Conservation (phyloP, 495 filamentous ascomycete genomes). For the Xylaria curta region DNA sequence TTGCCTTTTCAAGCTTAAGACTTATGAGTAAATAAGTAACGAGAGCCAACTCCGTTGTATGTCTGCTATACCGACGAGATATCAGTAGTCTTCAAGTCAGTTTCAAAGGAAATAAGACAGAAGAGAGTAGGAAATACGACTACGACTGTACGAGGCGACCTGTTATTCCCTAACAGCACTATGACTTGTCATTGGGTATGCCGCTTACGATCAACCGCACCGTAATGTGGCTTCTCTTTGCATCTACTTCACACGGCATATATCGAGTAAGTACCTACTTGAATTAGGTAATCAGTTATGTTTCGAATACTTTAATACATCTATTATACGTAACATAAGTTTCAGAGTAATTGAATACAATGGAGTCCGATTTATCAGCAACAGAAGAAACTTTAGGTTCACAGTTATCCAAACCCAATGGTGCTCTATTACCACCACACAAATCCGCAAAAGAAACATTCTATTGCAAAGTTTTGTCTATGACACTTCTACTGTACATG, state of each 20-base stretch:
- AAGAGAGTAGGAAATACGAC: background rate
- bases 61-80: background rate
- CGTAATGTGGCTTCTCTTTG: background rate
- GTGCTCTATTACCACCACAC: background rate
- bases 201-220: background rate
- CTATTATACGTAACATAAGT: no score
- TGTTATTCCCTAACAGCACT: background rate
- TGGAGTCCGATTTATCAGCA: background rate
- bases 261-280: no score
- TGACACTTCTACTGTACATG: background rate
- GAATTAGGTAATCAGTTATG: no score
- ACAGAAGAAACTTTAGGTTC: background rate
- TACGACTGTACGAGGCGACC: background rate
- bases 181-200: background rate
- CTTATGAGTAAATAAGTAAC: background rate
- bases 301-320: no score
- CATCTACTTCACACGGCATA: background rate
- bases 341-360: background rate
- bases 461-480: background rate
- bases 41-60: no score
- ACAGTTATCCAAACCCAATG: background rate
- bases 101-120: background rate
- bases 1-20: background rate
- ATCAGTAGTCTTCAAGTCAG: background rate
- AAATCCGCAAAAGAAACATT: background rate